Conservation (phyloP, 352 stramenopile genomes). For the Pythium chondricola region DNA sequence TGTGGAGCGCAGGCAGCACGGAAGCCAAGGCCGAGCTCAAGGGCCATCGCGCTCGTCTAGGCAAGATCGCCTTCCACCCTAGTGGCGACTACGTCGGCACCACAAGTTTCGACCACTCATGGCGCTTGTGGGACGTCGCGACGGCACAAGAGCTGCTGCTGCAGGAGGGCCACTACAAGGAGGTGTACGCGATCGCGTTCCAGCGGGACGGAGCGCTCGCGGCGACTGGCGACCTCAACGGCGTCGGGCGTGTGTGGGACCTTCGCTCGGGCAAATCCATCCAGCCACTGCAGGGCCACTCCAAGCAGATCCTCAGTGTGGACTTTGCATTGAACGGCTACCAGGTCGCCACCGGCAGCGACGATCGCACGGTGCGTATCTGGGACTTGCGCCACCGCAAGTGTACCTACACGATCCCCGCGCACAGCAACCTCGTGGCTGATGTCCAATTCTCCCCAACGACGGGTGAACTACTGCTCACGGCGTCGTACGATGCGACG, state of each 20-base stretch:
- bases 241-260: slow-evolving; percentile 95
- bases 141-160: slow-evolving; percentile 89
- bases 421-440: slow-evolving; percentile 93
- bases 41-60: slow-evolving; percentile 67
- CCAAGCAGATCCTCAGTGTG: slow-evolving; percentile 91
- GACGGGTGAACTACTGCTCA: slow-evolving; percentile 86
- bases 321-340: slow-evolving; percentile 94
- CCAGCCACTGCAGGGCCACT: slow-evolving; percentile 88
- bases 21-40: slow-evolving; percentile 58
- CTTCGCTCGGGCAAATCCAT: slow-evolving; percentile 93
- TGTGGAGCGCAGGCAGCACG: slow-evolving; percentile 54
- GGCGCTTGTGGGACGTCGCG: slow-evolving; percentile 96
- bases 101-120: slow-evolving; percentile 96
- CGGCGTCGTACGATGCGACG: slow-evolving; percentile 92
- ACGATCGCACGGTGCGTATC: slow-evolving; percentile 94
- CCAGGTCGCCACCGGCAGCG: slow-evolving; percentile 90
- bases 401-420: slow-evolving; percentile 90
- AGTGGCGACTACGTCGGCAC: slow-evolving; percentile 90
- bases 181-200: slow-evolving; percentile 95
- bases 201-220: slow-evolving; percentile 92
- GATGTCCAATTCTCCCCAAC: slow-evolving; percentile 84
- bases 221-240: slow-evolving; percentile 92
- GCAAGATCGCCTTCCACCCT: slow-evolving; percentile 93
- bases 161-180: slow-evolving; percentile 95
- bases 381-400: slow-evolving; percentile 94